Base-by-base conservation (phyloP, 2,329 filamentous ascomycete species). In the Stachybotrys chartarum region DNA sequence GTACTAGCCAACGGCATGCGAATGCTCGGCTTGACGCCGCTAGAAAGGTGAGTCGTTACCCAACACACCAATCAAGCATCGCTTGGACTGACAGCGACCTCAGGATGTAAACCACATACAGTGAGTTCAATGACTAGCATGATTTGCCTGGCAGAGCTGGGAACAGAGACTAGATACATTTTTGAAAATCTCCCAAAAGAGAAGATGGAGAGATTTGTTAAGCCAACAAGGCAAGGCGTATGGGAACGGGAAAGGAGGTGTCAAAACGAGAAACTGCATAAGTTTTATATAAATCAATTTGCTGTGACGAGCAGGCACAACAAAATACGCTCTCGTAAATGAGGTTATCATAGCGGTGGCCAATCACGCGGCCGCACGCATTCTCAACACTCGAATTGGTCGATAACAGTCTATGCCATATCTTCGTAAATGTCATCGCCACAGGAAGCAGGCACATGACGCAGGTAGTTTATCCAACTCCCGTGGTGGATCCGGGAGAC, bases 1-100 rank as follows among this genome's bases (percentile, higher is more conserved):
- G 89, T 93, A 42, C 76, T 96, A 59, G 80, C 81, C 64, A 96
- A 94, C 70, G 91, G 89, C 58, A 95, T 96, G 91, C 80, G 81
- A 59, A 71, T 95, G 63, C 75, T 96, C 60, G 91, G 91, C 1
- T 75, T 96, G 68, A 85, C 78, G 54, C 91, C 91, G 10, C 86
- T 96, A 51, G 85, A 93, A 58, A 67, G 72, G 70, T 71, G 66
- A 48, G 64, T 63, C 50, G 32, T 42, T 42, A 45, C 35, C 35
- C 35, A 42, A 42, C 5, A 42, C 24, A 24, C 24, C 24, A 14
- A 42, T 42, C 35, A 42, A 42, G 35, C 10, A 10, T 42, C 5
- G 35, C 35, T 42, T 42, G 35, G 24, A 42, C 32, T 42, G 17
- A 44, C 35, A 11, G 10, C 44, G 2, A 42, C 18, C n/a, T 18